Evolutionary conservation across 2,329 filamentous ascomycete genomes (phyloP).

Genomic region (Tricladium varicosporioides): DNA sequence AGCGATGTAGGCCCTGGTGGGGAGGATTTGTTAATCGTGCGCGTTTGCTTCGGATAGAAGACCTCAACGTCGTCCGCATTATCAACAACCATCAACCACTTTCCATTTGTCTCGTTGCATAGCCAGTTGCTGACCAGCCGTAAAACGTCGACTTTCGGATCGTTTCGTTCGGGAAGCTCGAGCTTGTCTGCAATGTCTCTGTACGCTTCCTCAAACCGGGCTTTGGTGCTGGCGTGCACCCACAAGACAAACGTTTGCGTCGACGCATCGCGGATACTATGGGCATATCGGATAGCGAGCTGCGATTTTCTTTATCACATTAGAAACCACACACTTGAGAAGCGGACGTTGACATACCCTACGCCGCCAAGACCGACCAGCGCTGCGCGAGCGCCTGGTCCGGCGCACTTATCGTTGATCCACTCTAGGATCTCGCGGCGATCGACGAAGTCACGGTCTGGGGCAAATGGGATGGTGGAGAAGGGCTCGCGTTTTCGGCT

Average conservation of each 20-base stretch:
- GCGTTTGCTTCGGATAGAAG: too few species aligned
- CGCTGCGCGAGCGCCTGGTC: not conserved
- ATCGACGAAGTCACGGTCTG: not conserved
- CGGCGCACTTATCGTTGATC: not conserved
- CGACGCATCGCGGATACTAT: not conserved
- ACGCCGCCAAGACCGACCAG: not conserved
- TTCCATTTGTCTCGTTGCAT: slow-evolving; percentile 11
- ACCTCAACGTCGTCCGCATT: too few species aligned
- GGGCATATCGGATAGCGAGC: not conserved
- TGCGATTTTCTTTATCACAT: not conserved
- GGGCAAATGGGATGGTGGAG: not conserved
- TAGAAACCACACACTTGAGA: not conserved
- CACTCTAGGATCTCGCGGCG: not conserved
- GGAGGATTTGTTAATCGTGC: slow-evolving; percentile 3
- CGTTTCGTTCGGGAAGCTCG: slow-evolving; percentile 2
- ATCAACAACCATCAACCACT: slow-evolving; percentile 17
- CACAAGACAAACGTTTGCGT: slow-evolving; percentile 17
- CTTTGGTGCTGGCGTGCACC: slow-evolving; percentile 20
- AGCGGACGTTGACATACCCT: not conserved
- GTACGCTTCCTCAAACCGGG: slow-evolving; percentile 21
- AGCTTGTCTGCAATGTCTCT: slow-evolving; percentile 13
- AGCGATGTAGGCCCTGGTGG: not conserved
- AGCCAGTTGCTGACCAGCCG: slow-evolving; percentile 14
- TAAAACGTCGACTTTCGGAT: slow-evolving; percentile 8
- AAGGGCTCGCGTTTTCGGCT: too few species aligned